These are phyloP conservation scores for Lichtheimia corymbifera DNA, from an alignment of 371 early-diverging fungal genomes.

Conservation along the genomic window DNA sequence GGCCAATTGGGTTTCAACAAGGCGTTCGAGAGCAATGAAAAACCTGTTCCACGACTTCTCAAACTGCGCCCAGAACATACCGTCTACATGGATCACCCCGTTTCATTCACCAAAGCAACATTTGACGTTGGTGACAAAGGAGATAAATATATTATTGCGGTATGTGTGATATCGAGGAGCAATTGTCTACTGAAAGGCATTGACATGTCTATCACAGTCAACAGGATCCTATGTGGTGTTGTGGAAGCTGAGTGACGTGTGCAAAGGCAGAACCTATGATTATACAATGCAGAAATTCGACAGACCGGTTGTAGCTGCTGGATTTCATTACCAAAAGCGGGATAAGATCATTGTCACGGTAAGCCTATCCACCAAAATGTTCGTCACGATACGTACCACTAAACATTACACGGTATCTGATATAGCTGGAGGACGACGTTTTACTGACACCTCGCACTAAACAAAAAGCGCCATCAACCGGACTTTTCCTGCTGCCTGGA, in stretches of 20 bases:
- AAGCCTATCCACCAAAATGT: not conserved
- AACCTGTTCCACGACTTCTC: not conserved
- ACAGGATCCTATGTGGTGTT: not conserved
- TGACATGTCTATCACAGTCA: not conserved
- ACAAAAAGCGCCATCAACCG: too few species aligned
- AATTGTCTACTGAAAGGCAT: not conserved
- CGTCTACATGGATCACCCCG: not conserved
- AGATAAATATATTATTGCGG: not conserved
- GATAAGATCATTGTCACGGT: not conserved
- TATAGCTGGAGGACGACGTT: too few species aligned
- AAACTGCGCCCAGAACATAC: not conserved
- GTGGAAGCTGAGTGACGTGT: not conserved
- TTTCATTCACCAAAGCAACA: constrained; percentile 1
- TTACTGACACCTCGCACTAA: too few species aligned
- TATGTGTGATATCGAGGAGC: not conserved
- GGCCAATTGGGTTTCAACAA: not conserved
- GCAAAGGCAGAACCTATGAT: not conserved
- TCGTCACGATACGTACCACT: too few species aligned
- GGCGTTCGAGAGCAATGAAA: not conserved
- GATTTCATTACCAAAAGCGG: not conserved
- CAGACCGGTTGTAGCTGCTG: not conserved
- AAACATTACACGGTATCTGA: too few species aligned
- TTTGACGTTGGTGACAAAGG: not conserved
- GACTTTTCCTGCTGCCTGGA: too few species aligned
- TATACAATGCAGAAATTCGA: constrained; percentile 3